These are phyloP conservation scores for Erysimum cheiri DNA, from an alignment of 441 rosid genomes.

Conservation along the genomic window DNA sequence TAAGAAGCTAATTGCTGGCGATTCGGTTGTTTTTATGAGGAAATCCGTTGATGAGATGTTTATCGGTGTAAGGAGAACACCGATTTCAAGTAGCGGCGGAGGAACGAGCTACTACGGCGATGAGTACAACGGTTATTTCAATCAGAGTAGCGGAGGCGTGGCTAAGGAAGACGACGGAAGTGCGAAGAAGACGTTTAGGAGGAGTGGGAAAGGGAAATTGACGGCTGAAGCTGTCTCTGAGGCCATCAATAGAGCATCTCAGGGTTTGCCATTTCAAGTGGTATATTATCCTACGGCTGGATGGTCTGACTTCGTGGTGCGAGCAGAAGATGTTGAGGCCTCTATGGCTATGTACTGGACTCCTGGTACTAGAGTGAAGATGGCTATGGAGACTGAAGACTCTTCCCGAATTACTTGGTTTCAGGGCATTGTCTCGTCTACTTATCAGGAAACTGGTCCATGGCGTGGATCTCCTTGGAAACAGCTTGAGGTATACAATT, in stretches of 20 bases:
- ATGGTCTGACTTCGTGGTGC: conserved; percentile 77
- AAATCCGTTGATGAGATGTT: conserved; percentile 58
- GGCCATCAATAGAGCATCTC: conserved; percentile 59
- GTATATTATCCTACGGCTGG: conserved; percentile 77
- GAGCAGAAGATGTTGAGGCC: conserved; percentile 74
- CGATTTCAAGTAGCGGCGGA: conserved; percentile 42
- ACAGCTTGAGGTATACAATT: conserved; percentile 67
- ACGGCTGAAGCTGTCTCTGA: conserved; percentile 57
- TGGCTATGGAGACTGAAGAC: conserved; percentile 83
- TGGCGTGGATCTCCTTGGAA: conserved; percentile 93
- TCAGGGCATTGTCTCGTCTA: conserved; percentile 68
- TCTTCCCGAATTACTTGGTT: conserved; percentile 74
- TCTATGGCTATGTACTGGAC: conserved; percentile 56
- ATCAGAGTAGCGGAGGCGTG: conserved; percentile 33
- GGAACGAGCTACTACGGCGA: conserved; percentile 5
- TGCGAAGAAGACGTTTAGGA: conserved; percentile 43
- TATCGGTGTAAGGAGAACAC: conserved; percentile 70
- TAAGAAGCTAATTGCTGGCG: conserved; percentile 89
- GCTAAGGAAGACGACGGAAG: conserved; percentile 38
- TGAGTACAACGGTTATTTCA: conserved; percentile 45
- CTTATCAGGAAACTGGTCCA: conserved; percentile 50
- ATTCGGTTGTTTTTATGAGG: conserved; percentile 86
- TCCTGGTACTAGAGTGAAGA: conserved; percentile 78
- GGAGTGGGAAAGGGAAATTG: conserved; percentile 55
- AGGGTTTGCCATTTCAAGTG: conserved; percentile 70